phyloP scores from a whole-genome alignment of 768 basidiomycete genomes.

The Gautieria morchelliformis region DNA sequence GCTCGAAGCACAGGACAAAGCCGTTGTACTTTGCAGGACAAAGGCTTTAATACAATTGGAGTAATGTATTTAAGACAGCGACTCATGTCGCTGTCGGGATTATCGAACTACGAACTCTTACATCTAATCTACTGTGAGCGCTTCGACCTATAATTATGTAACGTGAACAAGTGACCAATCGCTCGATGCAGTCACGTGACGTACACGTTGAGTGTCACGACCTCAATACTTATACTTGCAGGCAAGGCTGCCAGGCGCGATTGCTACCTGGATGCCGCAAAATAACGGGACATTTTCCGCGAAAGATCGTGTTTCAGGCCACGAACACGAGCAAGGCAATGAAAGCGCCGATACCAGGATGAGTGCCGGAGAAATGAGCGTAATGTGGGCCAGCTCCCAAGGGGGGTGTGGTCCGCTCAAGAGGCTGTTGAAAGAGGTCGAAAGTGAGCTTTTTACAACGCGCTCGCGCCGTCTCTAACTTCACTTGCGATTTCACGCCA shows the following conservation, averaged over 20 bases:
- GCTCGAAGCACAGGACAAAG: too few species aligned
- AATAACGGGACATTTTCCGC: background rate
- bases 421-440: constrained; percentile 5
- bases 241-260: too few species aligned
- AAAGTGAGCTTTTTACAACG: background rate
- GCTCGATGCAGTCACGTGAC: background rate
- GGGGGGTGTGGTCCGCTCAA: constrained; percentile 4
- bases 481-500: background rate
- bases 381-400: constrained; percentile 9
- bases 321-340: background rate
- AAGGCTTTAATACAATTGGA: too few species aligned
- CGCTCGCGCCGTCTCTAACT: background rate
- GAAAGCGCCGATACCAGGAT: background rate
- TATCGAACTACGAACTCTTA: too few species aligned
- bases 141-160: too few species aligned
- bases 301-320: background rate
- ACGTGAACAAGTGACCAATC: too few species aligned
- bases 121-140: too few species aligned
- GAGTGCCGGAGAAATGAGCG: background rate
- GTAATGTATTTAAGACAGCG: too few species aligned
- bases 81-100: too few species aligned
- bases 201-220: background rate
- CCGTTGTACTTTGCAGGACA: too few species aligned
- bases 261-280: background rate
- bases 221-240: too few species aligned